Conservation (phyloP, 192 early-diverging fungal species). For the Podila verticillata region DNA sequence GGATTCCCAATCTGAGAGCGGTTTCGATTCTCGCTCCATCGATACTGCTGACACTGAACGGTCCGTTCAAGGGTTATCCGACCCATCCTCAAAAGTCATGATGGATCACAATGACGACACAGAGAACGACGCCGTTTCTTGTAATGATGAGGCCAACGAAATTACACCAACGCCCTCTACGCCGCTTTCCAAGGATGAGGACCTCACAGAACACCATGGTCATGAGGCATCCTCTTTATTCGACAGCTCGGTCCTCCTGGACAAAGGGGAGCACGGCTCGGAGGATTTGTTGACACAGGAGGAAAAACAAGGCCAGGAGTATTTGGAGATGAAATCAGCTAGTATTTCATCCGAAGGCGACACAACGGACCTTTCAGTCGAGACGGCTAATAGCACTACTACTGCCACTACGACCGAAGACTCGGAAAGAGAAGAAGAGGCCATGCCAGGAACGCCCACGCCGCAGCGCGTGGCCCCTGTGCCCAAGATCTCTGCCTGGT, state of each 20-base stretch:
- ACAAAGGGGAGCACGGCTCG: no score
- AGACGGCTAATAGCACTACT: no score
- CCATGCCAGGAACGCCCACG: background rate
- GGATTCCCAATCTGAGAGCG: conserved; percentile 22
- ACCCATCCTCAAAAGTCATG: background rate
- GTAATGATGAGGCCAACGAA: no score
- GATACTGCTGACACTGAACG: conserved; percentile 4
- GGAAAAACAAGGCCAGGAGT: background rate
- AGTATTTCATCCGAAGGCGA: no score
- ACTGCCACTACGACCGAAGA: background rate
- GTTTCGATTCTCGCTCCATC: conserved; percentile 1
- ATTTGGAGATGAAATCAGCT: background rate
- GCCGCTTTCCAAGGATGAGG: no score
- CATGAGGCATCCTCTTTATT: no score
- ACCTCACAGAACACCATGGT: no score
- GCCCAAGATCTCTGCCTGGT: conserved; percentile 38
- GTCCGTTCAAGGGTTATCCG: background rate
- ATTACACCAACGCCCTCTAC: no score
- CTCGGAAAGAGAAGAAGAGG: background rate
- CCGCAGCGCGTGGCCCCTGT: background rate
- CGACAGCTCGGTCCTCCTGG: no score
- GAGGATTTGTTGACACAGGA: background rate
- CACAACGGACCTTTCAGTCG: no score
- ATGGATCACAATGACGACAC: background rate
- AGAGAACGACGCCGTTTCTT: no score